A percentile compares a stretch with the other conserved stretches of the same genome.
These are phyloP conservation scores for Geotrichum macrosporum DNA, from an alignment of 1,139 yeast species.

Conservation along the genomic window DNA sequence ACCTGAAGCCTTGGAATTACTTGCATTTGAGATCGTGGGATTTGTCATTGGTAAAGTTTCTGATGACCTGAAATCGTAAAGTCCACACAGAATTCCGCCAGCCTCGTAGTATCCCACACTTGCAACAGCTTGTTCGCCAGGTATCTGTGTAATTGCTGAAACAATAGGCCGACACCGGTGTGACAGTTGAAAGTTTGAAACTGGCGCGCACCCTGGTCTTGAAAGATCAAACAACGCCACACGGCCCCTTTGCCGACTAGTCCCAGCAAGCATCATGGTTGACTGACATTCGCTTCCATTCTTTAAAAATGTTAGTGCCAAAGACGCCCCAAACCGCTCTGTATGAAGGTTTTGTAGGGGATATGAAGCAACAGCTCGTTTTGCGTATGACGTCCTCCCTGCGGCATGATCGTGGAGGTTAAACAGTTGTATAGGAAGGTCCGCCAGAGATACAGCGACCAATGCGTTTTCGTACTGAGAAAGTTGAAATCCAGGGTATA, in stretches of 20 bases:
- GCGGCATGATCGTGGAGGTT: slow-evolving; percentile 16
- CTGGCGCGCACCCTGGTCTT: slow-evolving; percentile 23
- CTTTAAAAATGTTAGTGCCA: slow-evolving; percentile 23
- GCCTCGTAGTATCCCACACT: slow-evolving; percentile 23
- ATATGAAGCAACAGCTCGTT: slow-evolving; percentile 16
- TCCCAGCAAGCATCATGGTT: slow-evolving; percentile 18
- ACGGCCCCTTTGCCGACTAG: slow-evolving; percentile 27
- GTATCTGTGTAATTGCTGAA: slow-evolving; percentile 17
- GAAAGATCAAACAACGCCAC: slow-evolving; percentile 32
- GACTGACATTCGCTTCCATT: too few species aligned
- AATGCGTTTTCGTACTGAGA: slow-evolving; percentile 11
- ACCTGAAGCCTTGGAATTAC: too few species aligned
- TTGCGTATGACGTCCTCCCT: background rate
- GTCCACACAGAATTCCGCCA: background rate
- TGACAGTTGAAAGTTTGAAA: slow-evolving; percentile 8
- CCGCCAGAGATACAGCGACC: slow-evolving; percentile 13
- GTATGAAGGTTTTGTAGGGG: slow-evolving; percentile 27
- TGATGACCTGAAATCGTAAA: slow-evolving; percentile 10
- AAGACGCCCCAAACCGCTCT: slow-evolving; percentile 25
- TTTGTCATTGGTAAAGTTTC: too few species aligned
- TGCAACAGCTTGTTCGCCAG: slow-evolving; percentile 14
- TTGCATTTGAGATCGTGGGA: too few species aligned
- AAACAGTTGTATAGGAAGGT: slow-evolving; percentile 22
- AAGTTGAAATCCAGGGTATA: slow-evolving; percentile 20
- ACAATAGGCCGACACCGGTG: slow-evolving; percentile 15